These are phyloP conservation scores for Sordariomycetes sp. DNA, from an alignment of 2,329 filamentous ascomycete species.

Conservation along the genomic window DNA sequence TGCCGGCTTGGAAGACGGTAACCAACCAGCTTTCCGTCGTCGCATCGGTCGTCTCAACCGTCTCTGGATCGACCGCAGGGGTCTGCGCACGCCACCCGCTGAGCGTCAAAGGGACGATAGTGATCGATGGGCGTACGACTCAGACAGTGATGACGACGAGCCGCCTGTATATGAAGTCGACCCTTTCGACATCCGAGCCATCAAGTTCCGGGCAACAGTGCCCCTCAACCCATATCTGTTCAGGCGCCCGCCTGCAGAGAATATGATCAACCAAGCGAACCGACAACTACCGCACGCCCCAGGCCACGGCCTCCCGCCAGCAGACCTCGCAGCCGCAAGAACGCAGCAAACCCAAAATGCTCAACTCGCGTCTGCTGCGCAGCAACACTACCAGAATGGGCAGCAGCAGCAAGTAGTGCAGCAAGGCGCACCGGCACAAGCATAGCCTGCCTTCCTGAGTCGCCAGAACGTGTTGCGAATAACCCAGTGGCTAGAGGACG, in stretches of 20 bases:
- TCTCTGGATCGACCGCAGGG: slow-evolving; percentile 79
- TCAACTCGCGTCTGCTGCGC: not conserved
- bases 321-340: not conserved
- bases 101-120: slow-evolving; percentile 33
- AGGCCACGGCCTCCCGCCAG: slow-evolving; percentile 2
- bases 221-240: slow-evolving; percentile 36
- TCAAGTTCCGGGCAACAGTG: slow-evolving; percentile 53
- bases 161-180: slow-evolving; percentile 68
- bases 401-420: too few species aligned
- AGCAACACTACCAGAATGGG: too few species aligned
- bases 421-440: too few species aligned
- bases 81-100: slow-evolving; percentile 40
- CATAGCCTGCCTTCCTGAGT: too few species aligned
- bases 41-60: slow-evolving; percentile 78
- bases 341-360: not conserved
- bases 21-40: slow-evolving; percentile 63
- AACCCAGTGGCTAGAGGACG: too few species aligned
- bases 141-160: slow-evolving; percentile 78
- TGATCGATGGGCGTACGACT: slow-evolving; percentile 81
- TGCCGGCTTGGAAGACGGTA: slow-evolving; percentile 27
- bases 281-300: not conserved
- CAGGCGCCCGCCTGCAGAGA: slow-evolving; percentile 13
- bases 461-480: too few species aligned
- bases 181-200: slow-evolving; percentile 50
- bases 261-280: not conserved